Base-by-base conservation (phyloP, 345 rosid genomes). In the Passiflora organensis region DNA sequence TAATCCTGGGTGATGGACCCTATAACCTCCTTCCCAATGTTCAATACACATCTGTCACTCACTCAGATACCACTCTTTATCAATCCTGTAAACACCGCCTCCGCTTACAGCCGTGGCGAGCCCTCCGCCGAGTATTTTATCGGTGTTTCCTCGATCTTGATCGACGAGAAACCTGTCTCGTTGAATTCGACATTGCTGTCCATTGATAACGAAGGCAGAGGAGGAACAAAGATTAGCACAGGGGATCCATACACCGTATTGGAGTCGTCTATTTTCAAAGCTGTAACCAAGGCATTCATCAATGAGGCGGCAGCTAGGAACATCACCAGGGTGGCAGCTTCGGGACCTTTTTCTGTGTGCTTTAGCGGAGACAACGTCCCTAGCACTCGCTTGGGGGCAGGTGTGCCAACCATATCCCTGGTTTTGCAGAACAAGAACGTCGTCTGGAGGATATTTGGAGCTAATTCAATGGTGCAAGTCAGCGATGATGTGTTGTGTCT, bases 171-270 rank as follows among this genome's bases (percentile, higher is more conserved):
- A 38, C 1, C 10, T 1, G 70, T 69, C 13, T 19, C 62, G 2
- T 55, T 62, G 32, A 59, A 66, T 46, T 16, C 48, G 0, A 49
- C 69, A 0, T 43, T 61, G 45, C n/a, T 74, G 14, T 48, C 62
- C 16, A 57, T 74, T 13, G 53, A 57, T 4, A 53, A 43, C 6
- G 13, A 44, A 2, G 75, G 78, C 48, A 37, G 36, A 0, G 79
- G 73, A 1, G 95, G 93, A 28, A 89, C 95, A 14, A 86, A 84
- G 63, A 73, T 89, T 64, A 86, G 89, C 73, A 78, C 89, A 0
- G 90, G 84, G 28, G 13, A 84, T 4, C 88, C 95, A 0, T 84
- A 84, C 82, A 84, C 90, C 0, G 64, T 80, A 34, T 12, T 86
- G 44, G 81, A 84, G 48, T 46, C 69, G 5, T 78, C 95, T 2